phyloP scores from a whole-genome alignment of 192 early-diverging fungal genomes.

The Allomyces macrogynus region DNA sequence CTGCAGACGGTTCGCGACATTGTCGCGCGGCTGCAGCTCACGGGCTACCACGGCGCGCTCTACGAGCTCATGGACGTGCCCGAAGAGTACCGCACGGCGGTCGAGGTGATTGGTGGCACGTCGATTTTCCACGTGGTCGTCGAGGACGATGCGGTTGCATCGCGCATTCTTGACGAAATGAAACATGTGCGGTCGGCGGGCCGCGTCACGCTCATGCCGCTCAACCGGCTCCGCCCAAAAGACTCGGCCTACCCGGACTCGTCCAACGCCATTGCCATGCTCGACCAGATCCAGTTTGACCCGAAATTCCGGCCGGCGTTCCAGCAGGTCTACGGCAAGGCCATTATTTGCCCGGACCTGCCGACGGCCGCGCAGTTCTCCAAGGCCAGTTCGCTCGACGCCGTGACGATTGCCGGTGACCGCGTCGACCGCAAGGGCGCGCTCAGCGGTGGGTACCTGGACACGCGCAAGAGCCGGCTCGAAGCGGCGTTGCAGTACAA shows the following conservation, averaged over 20 bases:
- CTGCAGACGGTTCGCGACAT: slow-evolving; percentile 50
- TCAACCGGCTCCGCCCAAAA: slow-evolving; percentile 59
- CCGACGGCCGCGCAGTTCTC: slow-evolving; percentile 64
- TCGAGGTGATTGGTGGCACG: slow-evolving; percentile 65
- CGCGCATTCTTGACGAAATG: slow-evolving; percentile 37
- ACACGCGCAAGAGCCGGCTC: slow-evolving; percentile 51
- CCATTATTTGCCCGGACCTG: slow-evolving; percentile 65
- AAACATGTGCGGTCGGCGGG: slow-evolving; percentile 36
- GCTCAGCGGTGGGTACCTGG: slow-evolving; percentile 73
- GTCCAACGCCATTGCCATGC: slow-evolving; percentile 63
- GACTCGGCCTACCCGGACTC: slow-evolving; percentile 36
- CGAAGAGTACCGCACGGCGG: slow-evolving; percentile 57
- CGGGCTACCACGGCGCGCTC: slow-evolving; percentile 73
- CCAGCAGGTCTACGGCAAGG: slow-evolving; percentile 60
- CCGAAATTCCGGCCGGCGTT: slow-evolving; percentile 49
- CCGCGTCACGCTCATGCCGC: slow-evolving; percentile 85
- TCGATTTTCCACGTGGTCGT: slow-evolving; percentile 94
- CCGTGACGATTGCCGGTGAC: slow-evolving; percentile 82
- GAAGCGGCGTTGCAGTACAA: slow-evolving; percentile 46
- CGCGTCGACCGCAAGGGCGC: slow-evolving; percentile 82
- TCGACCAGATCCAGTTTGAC: slow-evolving; percentile 55
- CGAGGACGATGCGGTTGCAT: slow-evolving; percentile 75
- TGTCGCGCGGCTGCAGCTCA: slow-evolving; percentile 33
- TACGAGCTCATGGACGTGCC: slow-evolving; percentile 84
- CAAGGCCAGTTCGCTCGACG: slow-evolving; percentile 49